phyloP scores from a whole-genome alignment of 2,329 filamentous ascomycete species.

The Aspergillus sp. region DNA sequence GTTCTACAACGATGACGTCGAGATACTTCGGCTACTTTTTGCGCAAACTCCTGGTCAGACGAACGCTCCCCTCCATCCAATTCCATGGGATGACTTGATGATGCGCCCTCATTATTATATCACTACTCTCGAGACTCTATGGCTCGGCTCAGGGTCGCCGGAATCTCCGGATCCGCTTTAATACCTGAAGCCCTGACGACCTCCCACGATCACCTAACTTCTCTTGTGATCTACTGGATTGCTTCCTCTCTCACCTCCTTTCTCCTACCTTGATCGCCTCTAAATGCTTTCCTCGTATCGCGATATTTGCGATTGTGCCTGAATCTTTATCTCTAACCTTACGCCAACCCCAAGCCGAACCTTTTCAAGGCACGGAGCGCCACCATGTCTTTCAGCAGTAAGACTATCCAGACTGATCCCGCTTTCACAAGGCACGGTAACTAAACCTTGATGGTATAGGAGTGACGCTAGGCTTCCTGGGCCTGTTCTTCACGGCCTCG shows the following conservation, averaged over 20 bases:
- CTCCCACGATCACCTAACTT: slow-evolving; percentile 1
- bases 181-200: slow-evolving; percentile 12
- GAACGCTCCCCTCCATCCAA: not conserved
- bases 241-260: not conserved
- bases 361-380: not conserved
- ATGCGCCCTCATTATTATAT: slow-evolving; percentile 28
- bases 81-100: slow-evolving; percentile 11
- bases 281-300: not conserved
- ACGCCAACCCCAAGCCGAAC: not conserved
- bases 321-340: too few species aligned
- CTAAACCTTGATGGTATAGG: slow-evolving; percentile 40
- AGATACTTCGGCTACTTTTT: slow-evolving; percentile 20
- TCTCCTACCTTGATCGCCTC: not conserved
- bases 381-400: slow-evolving; percentile 34
- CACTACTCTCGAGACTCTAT: slow-evolving; percentile 13
- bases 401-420: slow-evolving; percentile 8
- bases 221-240: not conserved
- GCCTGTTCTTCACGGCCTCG: slow-evolving; percentile 62
- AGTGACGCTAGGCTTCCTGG: slow-evolving; percentile 54
- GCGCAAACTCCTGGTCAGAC: slow-evolving; percentile 2
- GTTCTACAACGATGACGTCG: slow-evolving; percentile 34
- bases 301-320: not conserved
- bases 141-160: slow-evolving; percentile 12
- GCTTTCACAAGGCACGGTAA: not conserved
- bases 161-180: slow-evolving; percentile 22